These are phyloP conservation scores for Alternaria gaisen DNA, from an alignment of 2,329 filamentous ascomycete genomes.

Conservation along the genomic window DNA sequence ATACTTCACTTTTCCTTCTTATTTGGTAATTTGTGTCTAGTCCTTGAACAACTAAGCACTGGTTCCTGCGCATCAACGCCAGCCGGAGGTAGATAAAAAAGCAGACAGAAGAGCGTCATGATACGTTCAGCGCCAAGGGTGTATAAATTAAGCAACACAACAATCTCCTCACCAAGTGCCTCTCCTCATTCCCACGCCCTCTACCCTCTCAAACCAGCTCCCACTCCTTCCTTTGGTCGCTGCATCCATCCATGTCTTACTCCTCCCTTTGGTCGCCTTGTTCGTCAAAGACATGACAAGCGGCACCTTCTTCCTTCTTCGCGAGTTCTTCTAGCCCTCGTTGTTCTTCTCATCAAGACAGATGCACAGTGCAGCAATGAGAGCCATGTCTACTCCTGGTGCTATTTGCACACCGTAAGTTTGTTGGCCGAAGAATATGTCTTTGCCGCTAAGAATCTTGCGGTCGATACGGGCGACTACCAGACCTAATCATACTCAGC, in stretches of 20 bases:
- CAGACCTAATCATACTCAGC: constrained; percentile 36
- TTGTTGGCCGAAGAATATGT: constrained; percentile 69
- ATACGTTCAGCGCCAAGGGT: not conserved
- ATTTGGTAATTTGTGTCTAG: not conserved
- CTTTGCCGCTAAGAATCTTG: constrained; percentile 64
- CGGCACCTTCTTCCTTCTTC: not conserved
- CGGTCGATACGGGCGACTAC: constrained; percentile 68
- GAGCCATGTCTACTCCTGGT: constrained; percentile 70
- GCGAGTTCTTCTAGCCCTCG: constrained; percentile 9
- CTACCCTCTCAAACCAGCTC: not conserved
- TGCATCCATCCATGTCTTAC: not conserved
- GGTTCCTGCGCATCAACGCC: not conserved
- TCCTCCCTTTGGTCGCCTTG: not conserved
- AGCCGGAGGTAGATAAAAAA: not conserved
- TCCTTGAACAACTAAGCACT: not conserved
- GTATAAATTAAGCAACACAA: not conserved
- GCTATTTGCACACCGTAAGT: constrained; percentile 72
- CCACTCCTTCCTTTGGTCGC: not conserved
- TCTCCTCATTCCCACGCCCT: not conserved
- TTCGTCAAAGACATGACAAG: not conserved
- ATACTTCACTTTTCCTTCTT: not conserved
- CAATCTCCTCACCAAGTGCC: not conserved
- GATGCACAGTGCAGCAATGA: constrained; percentile 73
- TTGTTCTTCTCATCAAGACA: constrained; percentile 67
- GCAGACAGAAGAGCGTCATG: not conserved